Base-by-base conservation (phyloP, 2,329 filamentous ascomycete species). In the Sporothrix pallida region DNA sequence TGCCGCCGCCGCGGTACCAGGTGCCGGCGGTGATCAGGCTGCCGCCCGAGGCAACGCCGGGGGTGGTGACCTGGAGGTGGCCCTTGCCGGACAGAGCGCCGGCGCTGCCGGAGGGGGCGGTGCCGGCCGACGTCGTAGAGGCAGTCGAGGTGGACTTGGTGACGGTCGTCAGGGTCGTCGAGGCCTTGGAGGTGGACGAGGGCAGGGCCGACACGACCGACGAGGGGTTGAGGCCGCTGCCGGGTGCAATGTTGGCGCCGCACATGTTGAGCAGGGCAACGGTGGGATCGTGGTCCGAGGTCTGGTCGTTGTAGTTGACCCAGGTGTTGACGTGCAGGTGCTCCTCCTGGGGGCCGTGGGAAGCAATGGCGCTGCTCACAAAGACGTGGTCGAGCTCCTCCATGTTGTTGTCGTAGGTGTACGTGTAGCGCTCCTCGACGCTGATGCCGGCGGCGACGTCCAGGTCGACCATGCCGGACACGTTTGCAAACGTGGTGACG, bases 301-400 rank as follows among this genome's bases (percentile, higher is more conserved):
- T 86, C 80, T 88, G 84, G 71, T 87, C 87, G 44, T 83, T 85
- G 74, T 81, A 85, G 44, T 83, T 81, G 69, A 88, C 85, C 91
- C 91, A 93, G 2, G 90, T 90, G 80, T 92, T 93, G 70, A 93
- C 83, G 81, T 93, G 91, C 37, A 93, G 78, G 80, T 93, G 91
- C 84, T 93, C 89, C 76, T 89, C 88, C 77, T 83, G 80, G 8
- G 71, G 73, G 13, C 10, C 81, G 50, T 79, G 79, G 3, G 80
- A 78, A 42, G 79, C 82, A 74, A 91, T 78, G 69, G 83, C 83
- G 37, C 85, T 83, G 78, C 88, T 91, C 73, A 92, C 86, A 77
- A 87, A 92, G 82, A 92, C 88, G 82, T 93, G 91, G 80, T 93
- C 91, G 20, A 93, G 83, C 78, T 90, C 86, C 83, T 93, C 88